phyloP scores from a whole-genome alignment of 1,284 basidiomycete genomes.

The Gymnopus androsaceus region DNA sequence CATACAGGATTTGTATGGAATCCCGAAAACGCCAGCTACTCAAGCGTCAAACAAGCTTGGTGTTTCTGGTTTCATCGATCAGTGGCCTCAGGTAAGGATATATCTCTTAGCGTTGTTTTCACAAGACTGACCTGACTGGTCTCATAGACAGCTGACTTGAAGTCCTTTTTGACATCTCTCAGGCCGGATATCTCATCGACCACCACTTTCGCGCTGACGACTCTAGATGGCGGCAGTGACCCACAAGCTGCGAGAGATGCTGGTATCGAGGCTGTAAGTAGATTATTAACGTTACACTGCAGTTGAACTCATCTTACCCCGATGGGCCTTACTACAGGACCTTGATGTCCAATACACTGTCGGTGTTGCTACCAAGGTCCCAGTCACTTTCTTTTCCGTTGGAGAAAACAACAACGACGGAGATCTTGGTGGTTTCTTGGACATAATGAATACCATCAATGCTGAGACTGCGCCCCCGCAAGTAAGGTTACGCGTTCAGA shows the following conservation, averaged over 20 bases:
- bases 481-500: too few species aligned
- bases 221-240: constrained; percentile 31
- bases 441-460: constrained; percentile 35
- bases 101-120: background rate
- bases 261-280: constrained; percentile 32
- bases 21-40: constrained; percentile 32
- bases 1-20: constrained; percentile 33
- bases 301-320: background rate
- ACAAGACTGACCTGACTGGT: background rate
- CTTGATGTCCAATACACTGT: constrained; percentile 32
- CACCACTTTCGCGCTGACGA: constrained; percentile 32
- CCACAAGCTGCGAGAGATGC: constrained; percentile 27
- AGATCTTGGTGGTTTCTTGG: constrained; percentile 26
- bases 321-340: constrained; percentile 12
- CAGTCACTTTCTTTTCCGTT: constrained; percentile 27
- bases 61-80: constrained; percentile 35
- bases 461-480: constrained; percentile 31
- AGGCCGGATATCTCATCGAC: constrained; percentile 34
- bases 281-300: constrained; percentile 9
- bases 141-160: constrained; percentile 22
- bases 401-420: constrained; percentile 21
- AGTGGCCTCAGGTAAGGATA: constrained; percentile 24
- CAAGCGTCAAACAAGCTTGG: constrained; percentile 29
- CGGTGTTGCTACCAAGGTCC: constrained; percentile 33
- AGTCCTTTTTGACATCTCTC: constrained; percentile 23